A percentile compares a stretch with the other conserved stretches of the same genome.
Conservation (phyloP, 257 asterid genomes). For the Leonotis leonurus region DNA sequence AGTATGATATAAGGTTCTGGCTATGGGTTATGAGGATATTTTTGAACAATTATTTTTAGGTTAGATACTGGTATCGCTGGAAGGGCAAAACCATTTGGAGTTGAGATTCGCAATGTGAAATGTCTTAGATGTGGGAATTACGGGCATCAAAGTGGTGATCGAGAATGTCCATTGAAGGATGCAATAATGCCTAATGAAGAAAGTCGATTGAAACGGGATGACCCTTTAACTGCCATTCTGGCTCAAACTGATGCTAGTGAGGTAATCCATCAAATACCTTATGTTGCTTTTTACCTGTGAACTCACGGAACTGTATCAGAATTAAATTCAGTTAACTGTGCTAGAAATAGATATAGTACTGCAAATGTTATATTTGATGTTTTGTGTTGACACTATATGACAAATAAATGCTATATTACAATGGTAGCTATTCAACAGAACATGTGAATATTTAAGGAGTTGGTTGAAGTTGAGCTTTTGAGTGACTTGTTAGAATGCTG, state of each 20-base stretch:
- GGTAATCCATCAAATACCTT: constrained; percentile 33
- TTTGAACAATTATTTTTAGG: constrained; percentile 42
- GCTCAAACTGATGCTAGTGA: constrained; percentile 78
- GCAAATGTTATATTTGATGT: background rate
- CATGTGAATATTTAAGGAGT: background rate
- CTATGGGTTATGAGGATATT: background rate
- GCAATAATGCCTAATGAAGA: constrained; percentile 91
- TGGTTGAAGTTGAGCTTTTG: too few relatives aligned
- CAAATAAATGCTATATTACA: constrained; percentile 4
- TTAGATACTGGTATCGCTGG: constrained; percentile 88
- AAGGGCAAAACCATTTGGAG: constrained; percentile 88
- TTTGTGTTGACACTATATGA: background rate
- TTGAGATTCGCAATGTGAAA: constrained; percentile 96
- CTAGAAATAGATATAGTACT: background rate
- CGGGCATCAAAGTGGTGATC: constrained; percentile 99
- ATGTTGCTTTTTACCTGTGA: background rate
- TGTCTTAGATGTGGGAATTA: constrained; percentile 84
- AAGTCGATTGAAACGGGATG: constrained; percentile 85
- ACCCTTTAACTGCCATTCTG: constrained; percentile 79
- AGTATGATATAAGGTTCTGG: too few relatives aligned
- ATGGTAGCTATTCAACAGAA: background rate
- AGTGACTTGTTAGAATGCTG: too few relatives aligned
- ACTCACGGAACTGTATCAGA: background rate
- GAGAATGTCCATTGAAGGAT: constrained; percentile 94
- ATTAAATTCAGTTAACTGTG: too few relatives aligned